Evolutionary conservation across 2,329 filamentous ascomycete genomes (phyloP).

Genomic region (Talaromyces sp.): DNA sequence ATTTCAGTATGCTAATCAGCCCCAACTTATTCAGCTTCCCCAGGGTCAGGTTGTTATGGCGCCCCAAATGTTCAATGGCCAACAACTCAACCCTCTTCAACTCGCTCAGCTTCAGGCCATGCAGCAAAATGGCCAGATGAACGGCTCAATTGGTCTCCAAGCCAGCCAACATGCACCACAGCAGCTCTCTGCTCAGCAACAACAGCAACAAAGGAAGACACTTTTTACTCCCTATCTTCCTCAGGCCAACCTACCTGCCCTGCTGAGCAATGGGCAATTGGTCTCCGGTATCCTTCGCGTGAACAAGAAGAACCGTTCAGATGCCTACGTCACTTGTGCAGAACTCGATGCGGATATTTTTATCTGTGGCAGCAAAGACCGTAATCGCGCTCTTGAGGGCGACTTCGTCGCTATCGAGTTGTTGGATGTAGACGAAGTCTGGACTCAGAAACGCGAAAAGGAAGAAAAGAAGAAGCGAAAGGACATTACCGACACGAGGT

Average conservation of each 20-base stretch:
- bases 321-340: slow-evolving; percentile 92
- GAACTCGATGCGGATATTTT: slow-evolving; percentile 98
- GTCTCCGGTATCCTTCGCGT: slow-evolving; percentile 95
- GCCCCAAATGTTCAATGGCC: slow-evolving; percentile 75
- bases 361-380: slow-evolving; percentile 98
- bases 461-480: slow-evolving; percentile 99
- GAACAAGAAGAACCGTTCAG: slow-evolving; percentile 99
- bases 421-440: slow-evolving; percentile 95
- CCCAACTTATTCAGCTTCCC: slow-evolving; percentile 79
- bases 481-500: slow-evolving; percentile 89
- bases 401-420: slow-evolving; percentile 94
- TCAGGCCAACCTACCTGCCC: slow-evolving; percentile 84
- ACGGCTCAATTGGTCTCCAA: slow-evolving; percentile 64
- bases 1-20: slow-evolving; percentile 85
- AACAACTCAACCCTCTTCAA: slow-evolving; percentile 82
- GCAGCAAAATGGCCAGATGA: slow-evolving; percentile 84
- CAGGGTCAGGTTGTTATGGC: slow-evolving; percentile 79
- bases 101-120: slow-evolving; percentile 86
- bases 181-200: slow-evolving; percentile 51
- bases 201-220: slow-evolving; percentile 92
- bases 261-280: slow-evolving; percentile 85
- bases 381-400: slow-evolving; percentile 92
- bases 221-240: slow-evolving; percentile 97
- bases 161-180: slow-evolving; percentile 68
- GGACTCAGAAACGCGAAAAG: slow-evolving; percentile 97